Conservation (phyloP, 2,329 filamentous ascomycete genomes). For the Gyromitra esculenta region DNA sequence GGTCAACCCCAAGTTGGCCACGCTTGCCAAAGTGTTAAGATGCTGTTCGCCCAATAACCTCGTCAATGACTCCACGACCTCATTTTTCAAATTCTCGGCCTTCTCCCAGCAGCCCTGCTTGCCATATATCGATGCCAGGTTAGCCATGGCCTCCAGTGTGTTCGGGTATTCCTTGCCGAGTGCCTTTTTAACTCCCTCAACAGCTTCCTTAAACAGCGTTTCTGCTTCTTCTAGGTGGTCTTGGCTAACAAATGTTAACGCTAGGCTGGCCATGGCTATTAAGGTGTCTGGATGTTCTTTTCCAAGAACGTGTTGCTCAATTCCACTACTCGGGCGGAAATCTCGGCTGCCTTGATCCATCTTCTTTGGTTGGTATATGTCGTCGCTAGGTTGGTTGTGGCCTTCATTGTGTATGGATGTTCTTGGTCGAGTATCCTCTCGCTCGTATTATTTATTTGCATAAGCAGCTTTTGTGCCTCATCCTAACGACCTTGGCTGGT, state of each 20-base stretch:
- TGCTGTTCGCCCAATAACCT: slow-evolving; percentile 11
- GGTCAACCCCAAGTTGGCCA: neutral
- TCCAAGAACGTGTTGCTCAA: slow-evolving; percentile 25
- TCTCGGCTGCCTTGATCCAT: slow-evolving; percentile 3
- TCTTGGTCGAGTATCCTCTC: slow-evolving; percentile 12
- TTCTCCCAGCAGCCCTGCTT: slow-evolving; percentile 36
- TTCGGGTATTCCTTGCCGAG: slow-evolving; percentile 24
- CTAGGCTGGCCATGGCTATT: slow-evolving; percentile 59
- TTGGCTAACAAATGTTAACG: slow-evolving; percentile 21
- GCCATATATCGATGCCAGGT: slow-evolving; percentile 32
- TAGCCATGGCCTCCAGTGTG: slow-evolving; percentile 5
- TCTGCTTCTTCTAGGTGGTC: slow-evolving; percentile 34
- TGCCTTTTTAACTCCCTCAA: slow-evolving; percentile 59
- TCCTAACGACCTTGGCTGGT: slow-evolving; percentile 14
- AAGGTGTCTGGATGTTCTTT: slow-evolving; percentile 39
- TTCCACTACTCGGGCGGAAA: slow-evolving; percentile 4
- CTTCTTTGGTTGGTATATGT: slow-evolving; percentile 19
- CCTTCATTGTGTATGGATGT: slow-evolving; percentile 60
- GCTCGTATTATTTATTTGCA: neutral
- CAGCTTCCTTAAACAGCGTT: slow-evolving; percentile 63
- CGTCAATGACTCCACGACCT: slow-evolving; percentile 63
- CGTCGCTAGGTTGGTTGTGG: slow-evolving; percentile 1
- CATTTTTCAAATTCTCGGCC: slow-evolving; percentile 60
- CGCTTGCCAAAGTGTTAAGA: slow-evolving; percentile 12
- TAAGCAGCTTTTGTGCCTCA: slow-evolving; percentile 23